phyloP scores from a whole-genome alignment of 148 eudicot genomes.

The Fallopia convolvulus region DNA sequence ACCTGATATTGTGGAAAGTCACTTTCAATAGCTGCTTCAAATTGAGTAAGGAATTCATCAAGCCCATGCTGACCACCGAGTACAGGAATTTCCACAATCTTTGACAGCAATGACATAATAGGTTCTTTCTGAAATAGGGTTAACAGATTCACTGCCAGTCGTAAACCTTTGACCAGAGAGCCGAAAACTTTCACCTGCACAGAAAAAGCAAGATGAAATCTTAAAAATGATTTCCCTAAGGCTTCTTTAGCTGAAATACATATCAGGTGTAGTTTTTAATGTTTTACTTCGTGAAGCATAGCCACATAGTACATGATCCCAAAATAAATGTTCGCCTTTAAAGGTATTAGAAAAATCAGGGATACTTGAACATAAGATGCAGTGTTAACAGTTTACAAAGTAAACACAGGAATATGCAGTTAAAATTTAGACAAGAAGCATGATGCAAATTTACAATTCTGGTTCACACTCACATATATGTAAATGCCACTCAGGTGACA shows the following conservation, averaged over 20 bases:
- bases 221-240: neutral
- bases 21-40: constrained; percentile 92
- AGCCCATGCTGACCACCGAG: constrained; percentile 60
- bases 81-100: constrained; percentile 57
- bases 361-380: neutral
- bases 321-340: neutral
- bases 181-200: constrained; percentile 83
- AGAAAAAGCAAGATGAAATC: constrained; percentile 4
- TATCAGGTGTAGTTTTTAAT: neutral
- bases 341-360: neutral
- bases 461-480: neutral
- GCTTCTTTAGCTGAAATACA: neutral
- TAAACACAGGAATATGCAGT: neutral
- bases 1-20: constrained; percentile 95
- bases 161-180: constrained; percentile 72
- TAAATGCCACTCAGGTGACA: neutral
- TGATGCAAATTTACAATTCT: neutral
- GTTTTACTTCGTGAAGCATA: neutral
- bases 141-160: constrained; percentile 60
- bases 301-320: neutral
- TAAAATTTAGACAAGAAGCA: neutral
- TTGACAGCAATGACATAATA: constrained; percentile 33
- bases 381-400: neutral
- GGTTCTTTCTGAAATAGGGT: constrained; percentile 41
- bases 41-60: constrained; percentile 65